Evolutionary conservation across 306 rosid genomes (phyloP), one percentile per base, ranked within the genome.

Genomic region (Dryas alaskensis): DNA sequence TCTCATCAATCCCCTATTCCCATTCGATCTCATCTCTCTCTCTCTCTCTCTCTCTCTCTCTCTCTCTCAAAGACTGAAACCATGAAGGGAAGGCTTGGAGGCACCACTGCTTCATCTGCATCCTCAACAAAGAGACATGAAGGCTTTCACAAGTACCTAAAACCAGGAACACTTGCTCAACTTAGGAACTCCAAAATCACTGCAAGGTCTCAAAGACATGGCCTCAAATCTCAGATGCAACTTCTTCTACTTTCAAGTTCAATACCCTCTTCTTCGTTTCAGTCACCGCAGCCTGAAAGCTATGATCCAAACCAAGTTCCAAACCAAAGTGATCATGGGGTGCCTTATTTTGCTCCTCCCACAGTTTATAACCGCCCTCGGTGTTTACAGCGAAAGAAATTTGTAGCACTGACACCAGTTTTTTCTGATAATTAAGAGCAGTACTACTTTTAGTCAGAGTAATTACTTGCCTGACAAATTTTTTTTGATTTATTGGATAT

Each of bases 331-430:
- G 47, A 58, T 58, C 53, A 19, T 8, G 74, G 71, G 4, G 11
- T 77, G 60, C 80, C 88, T 3, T 74, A 63, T 54, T 84, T 84
- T 31, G 44, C 60, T 16, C 39, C 16, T 17, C 49, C 50, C n/a
- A 39, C 19, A 5, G 17, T 51, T 0, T 3, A 12, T 27, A 58
- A 67, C 65, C 73, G 67, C 57, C 84, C 87, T 9, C 49, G 16
- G 1, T 74, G 81, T 63, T 50, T 86, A 2, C 57, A 17, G 37
- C 37, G 80, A 11, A 84, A 79, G 81, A 84, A 79, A 65, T 68
- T 81, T n/a, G 67, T 75, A 1, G 88, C 82, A 0, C 82, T 77
- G 57, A 63, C 65, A 25, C 86, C 85, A 0, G 51, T 69, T 65
- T 80, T 84, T 50, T 45, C 53, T 0, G 71, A 62, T 19, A 73